Percentiles rank a stretch among this genome's conserved stretches.
Conservation (phyloP, 1,284 basidiomycete species). For the Tetrapyrgos nigripes region DNA sequence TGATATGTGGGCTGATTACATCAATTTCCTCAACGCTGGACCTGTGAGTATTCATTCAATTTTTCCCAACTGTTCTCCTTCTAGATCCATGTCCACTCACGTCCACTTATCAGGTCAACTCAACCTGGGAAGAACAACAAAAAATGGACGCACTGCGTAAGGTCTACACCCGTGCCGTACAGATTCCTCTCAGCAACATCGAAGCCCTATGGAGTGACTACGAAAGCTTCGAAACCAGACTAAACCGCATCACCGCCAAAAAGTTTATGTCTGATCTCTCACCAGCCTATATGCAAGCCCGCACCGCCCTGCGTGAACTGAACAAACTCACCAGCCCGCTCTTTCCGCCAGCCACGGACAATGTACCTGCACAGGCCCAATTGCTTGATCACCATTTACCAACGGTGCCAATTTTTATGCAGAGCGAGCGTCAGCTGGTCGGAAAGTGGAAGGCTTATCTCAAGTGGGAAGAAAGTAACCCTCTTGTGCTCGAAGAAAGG, state of each 20-base stretch:
- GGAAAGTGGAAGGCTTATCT: conserved; percentile 92
- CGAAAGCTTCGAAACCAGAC: conserved; percentile 89
- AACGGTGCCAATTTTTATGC: conserved; percentile 74
- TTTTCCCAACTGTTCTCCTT: not conserved
- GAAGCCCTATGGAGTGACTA: conserved; percentile 96
- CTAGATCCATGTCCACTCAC: no score
- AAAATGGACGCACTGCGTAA: conserved; percentile 94
- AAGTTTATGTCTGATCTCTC: conserved; percentile 87
- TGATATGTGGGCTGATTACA: conserved; percentile 81
- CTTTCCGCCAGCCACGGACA: conserved; percentile 54
- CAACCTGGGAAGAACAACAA: conserved; percentile 95
- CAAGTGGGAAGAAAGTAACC: conserved; percentile 96
- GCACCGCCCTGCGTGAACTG: conserved; percentile 87
- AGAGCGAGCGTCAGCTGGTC: conserved; percentile 76
- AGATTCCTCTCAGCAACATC: conserved; percentile 93
- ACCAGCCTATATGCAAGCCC: conserved; percentile 92
- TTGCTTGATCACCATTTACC: conserved; percentile 69
- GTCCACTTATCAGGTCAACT: conserved; percentile 54
- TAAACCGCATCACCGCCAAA: conserved; percentile 96
- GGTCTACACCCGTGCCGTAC: conserved; percentile 92
- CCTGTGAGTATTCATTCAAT: conserved; percentile 59
- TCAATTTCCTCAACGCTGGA: conserved; percentile 84
- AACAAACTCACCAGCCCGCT: conserved; percentile 73
- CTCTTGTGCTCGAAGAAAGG: conserved; percentile 89
- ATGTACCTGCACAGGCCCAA: conserved; percentile 23